Conservation (phyloP, 306 rosid genomes). For the Sophora flavescens region DNA sequence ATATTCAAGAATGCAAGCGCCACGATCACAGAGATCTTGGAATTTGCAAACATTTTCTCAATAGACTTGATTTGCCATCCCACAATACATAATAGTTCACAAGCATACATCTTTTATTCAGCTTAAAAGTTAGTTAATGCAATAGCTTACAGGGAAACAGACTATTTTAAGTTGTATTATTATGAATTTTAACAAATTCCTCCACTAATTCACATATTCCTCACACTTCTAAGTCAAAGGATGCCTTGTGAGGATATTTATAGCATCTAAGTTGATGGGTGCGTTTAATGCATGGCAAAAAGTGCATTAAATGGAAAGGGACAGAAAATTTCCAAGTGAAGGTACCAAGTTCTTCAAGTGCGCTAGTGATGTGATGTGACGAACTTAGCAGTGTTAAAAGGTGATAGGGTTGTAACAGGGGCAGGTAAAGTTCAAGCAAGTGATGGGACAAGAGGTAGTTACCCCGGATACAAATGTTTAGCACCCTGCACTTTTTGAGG, state of each 20-base stretch:
- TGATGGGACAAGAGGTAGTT: background rate
- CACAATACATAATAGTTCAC: background rate
- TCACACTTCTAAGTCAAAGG: background rate
- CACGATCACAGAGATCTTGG: background rate
- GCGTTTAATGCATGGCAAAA: background rate
- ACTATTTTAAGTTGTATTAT: constrained; percentile 27
- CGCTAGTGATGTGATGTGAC: background rate
- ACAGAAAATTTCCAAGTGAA: too few relatives aligned
- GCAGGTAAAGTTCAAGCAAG: background rate
- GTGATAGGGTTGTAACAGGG: background rate
- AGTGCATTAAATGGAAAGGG: background rate
- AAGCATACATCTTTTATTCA: constrained; percentile 39
- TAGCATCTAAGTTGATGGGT: background rate
- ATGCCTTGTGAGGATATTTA: background rate
- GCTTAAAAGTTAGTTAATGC: constrained; percentile 1
- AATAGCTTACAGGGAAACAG: constrained; percentile 11
- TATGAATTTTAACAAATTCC: background rate
- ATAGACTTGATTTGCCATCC: constrained; percentile 14
- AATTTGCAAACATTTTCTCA: constrained; percentile 27
- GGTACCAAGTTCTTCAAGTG: background rate
- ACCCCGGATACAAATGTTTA: too few relatives aligned
- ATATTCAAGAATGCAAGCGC: constrained; percentile 35
- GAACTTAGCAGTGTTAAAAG: background rate
- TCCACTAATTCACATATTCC: background rate
- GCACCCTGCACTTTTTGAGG: too few relatives aligned